Percentiles rank a stretch among this genome's conserved stretches.
phyloP scores from a whole-genome alignment of 441 rosid genomes.

The Biscutella laevigata region DNA sequence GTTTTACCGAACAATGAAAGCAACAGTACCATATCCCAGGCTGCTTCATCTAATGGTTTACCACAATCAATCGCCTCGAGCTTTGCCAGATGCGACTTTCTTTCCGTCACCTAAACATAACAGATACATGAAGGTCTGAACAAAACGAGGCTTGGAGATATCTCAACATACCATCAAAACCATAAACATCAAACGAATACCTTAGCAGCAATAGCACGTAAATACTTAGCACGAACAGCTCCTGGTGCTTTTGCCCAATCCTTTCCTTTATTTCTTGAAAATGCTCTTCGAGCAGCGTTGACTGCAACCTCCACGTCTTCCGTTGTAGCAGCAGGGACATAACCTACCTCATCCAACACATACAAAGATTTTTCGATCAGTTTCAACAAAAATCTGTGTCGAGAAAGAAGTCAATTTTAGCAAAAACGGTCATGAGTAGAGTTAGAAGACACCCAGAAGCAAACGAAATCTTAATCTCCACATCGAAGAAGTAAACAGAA shows the following conservation, averaged over 20 bases:
- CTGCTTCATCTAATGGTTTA: slow-evolving; percentile 87
- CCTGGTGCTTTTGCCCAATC: slow-evolving; percentile 83
- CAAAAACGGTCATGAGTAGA: neutral
- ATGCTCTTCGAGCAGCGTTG: slow-evolving; percentile 73
- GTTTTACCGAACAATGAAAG: neutral
- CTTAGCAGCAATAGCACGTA: slow-evolving; percentile 95
- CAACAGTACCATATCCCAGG: slow-evolving; percentile 71
- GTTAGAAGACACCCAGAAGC: no score
- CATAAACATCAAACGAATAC: slow-evolving; percentile 19
- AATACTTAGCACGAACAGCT: slow-evolving; percentile 68
- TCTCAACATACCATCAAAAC: slow-evolving; percentile 1
- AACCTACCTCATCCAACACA: slow-evolving; percentile 37
- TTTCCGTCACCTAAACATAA: slow-evolving; percentile 54
- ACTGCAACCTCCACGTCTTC: slow-evolving; percentile 92
- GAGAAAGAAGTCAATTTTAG: neutral
- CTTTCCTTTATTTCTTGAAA: slow-evolving; percentile 64
- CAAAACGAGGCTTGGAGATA: neutral
- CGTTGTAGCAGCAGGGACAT: slow-evolving; percentile 79
- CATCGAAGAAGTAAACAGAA: neutral
- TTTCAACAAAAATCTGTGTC: neutral
- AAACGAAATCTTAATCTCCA: neutral
- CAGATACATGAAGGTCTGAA: neutral
- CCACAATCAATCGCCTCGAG: slow-evolving; percentile 85
- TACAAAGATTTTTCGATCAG: neutral
- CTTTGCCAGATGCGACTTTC: slow-evolving; percentile 56